Evolutionary conservation across 192 early-diverging fungal genomes (phyloP).

Genomic region (Coemansia sp.): DNA sequence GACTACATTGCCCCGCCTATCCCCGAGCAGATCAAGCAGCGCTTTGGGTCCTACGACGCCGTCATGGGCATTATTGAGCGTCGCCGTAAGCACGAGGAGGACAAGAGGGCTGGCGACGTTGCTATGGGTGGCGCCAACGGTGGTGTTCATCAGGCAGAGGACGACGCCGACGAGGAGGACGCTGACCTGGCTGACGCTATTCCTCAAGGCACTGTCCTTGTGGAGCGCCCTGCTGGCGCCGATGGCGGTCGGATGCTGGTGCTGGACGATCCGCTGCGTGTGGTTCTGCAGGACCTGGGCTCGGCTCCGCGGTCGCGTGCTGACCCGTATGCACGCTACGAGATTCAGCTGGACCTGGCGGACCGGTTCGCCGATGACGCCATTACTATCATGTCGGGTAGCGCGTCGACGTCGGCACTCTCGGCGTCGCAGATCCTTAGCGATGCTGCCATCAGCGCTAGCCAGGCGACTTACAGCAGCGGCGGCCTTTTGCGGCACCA

Average conservation of each 20-base stretch:
- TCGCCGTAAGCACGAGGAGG: constrained; percentile 45
- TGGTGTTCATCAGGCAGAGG: not conserved
- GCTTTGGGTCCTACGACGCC: constrained; percentile 52
- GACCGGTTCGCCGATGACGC: constrained; percentile 64
- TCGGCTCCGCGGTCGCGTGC: constrained; percentile 53
- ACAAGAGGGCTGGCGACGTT: constrained; percentile 14
- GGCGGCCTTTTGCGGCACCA: constrained; percentile 47
- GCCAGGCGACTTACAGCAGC: constrained; percentile 49
- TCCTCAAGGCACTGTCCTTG: constrained; percentile 53
- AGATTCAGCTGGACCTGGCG: constrained; percentile 51
- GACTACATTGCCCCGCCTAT: constrained; percentile 66
- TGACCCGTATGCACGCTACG: constrained; percentile 50
- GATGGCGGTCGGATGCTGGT: constrained; percentile 44
- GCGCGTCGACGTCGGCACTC: constrained; percentile 48
- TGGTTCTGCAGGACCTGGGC: constrained; percentile 70
- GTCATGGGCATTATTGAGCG: constrained; percentile 53
- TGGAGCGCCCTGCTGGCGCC: constrained; percentile 36
- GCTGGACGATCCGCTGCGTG: constrained; percentile 62
- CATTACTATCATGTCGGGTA: constrained; percentile 56
- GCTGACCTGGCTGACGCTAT: constrained; percentile 50
- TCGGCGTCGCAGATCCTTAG: constrained; percentile 55
- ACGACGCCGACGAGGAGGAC: constrained; percentile 46
- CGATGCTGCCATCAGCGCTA: constrained; percentile 52
- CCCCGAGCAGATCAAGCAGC: constrained; percentile 54
- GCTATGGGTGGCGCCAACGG: not conserved